Evolutionary conservation across 805 yeast species (phyloP), one percentile per base, ranked within the genome.

Genomic region (Kodamaea hsintzibuensis): DNA sequence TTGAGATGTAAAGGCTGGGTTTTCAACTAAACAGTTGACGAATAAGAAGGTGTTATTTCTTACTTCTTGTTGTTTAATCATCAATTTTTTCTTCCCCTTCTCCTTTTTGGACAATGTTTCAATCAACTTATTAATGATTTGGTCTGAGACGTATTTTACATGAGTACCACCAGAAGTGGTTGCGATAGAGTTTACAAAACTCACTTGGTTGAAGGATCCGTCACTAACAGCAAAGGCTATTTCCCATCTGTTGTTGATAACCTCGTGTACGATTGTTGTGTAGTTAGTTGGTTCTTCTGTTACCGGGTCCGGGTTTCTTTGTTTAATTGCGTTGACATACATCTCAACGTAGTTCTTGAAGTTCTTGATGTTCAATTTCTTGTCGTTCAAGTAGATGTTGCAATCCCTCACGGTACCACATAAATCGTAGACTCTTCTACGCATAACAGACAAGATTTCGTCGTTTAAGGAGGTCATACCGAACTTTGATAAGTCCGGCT

Each of bases 81-180:
- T 85, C 13, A 91, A 84, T 51, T 79, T 79, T 57, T 79, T 80
- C 62, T 82, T 82, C 56, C 83, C 84, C 63, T 82, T 86, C 71
- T 87, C 90, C 67, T 86, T 89, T 58, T 74, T 76, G 42, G 68
- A 61, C 58, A 92, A 75, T 7, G 78, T 75, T 12, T 89, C 97
- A 53, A 84, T 73, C 53, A 92, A 82, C 68, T 89, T 91, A 57
- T 79, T 82, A 22, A 90, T 86, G 52, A 95, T 81, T 73, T 92
- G 90, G 68, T 93, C 97, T 3, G 96, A 78, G 30, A 92, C 80
- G 66, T 86, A 84, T 60, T 87, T 91, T 37, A 91, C 96, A 69
- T 95, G 99, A 0, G 99, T 89, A 62, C 99, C 99, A 56, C 99
- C 99, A 1, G 93, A 76, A 0, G 98, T 93, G 0, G 99, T 95